Conservation (phyloP, 108 stramenopile genomes). For the Mediolabrus comicus region DNA sequence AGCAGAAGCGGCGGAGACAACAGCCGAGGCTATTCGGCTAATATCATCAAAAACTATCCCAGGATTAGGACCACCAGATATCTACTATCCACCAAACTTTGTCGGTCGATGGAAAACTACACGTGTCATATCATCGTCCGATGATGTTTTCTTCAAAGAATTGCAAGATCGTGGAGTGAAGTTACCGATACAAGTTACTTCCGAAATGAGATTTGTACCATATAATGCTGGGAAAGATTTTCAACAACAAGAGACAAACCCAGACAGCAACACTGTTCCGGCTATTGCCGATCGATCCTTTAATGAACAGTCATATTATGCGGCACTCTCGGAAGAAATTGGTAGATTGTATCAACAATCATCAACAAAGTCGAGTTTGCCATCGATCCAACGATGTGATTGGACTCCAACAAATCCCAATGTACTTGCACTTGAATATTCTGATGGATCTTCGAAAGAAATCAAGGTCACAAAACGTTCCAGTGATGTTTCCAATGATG, state of each 20-base stretch:
- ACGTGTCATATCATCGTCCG: slow-evolving; percentile 45
- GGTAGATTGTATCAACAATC: background rate
- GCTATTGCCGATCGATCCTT: slow-evolving; percentile 78
- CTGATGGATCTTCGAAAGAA: slow-evolving; percentile 67
- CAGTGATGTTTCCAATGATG: slow-evolving; percentile 47
- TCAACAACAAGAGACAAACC: slow-evolving; percentile 6
- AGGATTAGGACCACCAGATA: slow-evolving; percentile 71
- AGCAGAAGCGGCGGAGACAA: slow-evolving; percentile 40
- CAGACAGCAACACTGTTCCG: slow-evolving; percentile 16
- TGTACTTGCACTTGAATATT: slow-evolving; percentile 43
- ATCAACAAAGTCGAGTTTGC: slow-evolving; percentile 2
- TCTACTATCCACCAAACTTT: slow-evolving; percentile 68
- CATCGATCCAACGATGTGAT: slow-evolving; percentile 41
- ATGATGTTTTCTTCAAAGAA: slow-evolving; percentile 21
- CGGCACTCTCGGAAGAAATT: slow-evolving; percentile 18
- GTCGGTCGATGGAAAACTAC: slow-evolving; percentile 66
- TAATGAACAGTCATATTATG: slow-evolving; percentile 62
- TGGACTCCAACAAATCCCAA: slow-evolving; percentile 78
- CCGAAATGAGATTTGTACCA: slow-evolving; percentile 67
- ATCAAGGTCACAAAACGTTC: slow-evolving; percentile 83
- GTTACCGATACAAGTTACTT: slow-evolving; percentile 38
- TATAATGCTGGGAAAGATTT: slow-evolving; percentile 35
- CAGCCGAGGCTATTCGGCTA: slow-evolving; percentile 65
- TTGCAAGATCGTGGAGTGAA: slow-evolving; percentile 10
- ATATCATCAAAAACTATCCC: slow-evolving; percentile 66